Percentiles rank a stretch among this genome's conserved stretches.
phyloP scores from a whole-genome alignment of 495 filamentous ascomycete species.

The Bacidia gigantensis region DNA sequence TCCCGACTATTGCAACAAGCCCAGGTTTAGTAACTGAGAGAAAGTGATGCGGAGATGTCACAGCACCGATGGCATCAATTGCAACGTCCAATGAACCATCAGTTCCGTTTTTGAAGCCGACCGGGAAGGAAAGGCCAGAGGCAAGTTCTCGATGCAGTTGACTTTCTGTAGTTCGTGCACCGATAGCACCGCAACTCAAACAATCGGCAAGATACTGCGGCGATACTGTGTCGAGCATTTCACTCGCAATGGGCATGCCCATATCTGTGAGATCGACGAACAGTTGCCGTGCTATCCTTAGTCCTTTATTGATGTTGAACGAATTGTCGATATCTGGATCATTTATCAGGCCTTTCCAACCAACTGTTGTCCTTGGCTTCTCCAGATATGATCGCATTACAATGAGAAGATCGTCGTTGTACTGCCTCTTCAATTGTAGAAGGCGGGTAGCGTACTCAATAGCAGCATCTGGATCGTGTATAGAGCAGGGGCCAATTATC shows the following conservation, averaged over 20 bases:
- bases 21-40: constrained; percentile 99
- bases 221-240: constrained; percentile 99
- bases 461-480: constrained; percentile 82
- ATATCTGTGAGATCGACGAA: constrained; percentile 76
- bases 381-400: constrained; percentile 99
- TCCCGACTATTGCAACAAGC: constrained; percentile 86
- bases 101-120: constrained; percentile 98
- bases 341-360: constrained; percentile 98
- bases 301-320: constrained; percentile 98
- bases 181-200: constrained; percentile 90
- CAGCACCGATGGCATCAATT: constrained; percentile 89
- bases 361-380: constrained; percentile 97
- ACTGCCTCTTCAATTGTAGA: too few species aligned
- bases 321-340: constrained; percentile 95
- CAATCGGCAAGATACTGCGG: constrained; percentile 90
- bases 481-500: constrained; percentile 88
- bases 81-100: constrained; percentile 91
- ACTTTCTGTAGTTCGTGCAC: constrained; percentile 91
- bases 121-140: constrained; percentile 93
- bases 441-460: constrained; percentile 77
- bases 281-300: constrained; percentile 73
- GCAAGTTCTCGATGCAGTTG: constrained; percentile 93
- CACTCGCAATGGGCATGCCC: constrained; percentile 86
- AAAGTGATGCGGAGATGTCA: constrained; percentile 87
- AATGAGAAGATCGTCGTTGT: constrained; percentile 71